Base-by-base conservation (phyloP, 768 basidiomycete genomes). In the Auricularia heimuer region DNA sequence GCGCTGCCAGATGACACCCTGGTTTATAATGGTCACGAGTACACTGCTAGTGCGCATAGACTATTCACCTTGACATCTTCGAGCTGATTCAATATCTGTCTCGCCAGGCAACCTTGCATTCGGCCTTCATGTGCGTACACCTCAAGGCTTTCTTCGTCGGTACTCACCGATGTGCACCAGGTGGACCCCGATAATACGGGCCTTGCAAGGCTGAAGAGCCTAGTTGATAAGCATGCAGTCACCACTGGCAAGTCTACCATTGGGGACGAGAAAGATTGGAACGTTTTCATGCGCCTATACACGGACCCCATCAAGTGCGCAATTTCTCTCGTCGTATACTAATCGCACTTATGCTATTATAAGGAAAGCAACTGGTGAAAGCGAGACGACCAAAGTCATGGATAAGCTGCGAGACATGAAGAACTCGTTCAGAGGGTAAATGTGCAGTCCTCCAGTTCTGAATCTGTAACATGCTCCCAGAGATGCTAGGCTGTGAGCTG, bases 261-360 rank as follows among this genome's bases (percentile, higher is more conserved):
- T 62, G 90, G 83, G 0, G 90, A 98, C 69, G 96, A 98, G 79
- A 94, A 94, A 77, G 79, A 85, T 68, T 95, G 92, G 91, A 98
- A 98, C 75, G 86, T 93, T 7, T 98, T 98, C 75, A 94, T 97
- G 92, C 83, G 94, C 18, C 76, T 94, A 11, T 76, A 80, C 3
- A 84, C 78, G 67, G 78, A 80, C 3, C 79, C 84, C 4, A 83
- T 94, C 39, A 78, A 79, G 92, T 92, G 69, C 66, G 85, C 78
- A 29, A 29, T 29, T 29, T 29, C 29, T 29, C 29, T 29, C 29
- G 29, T 29, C 29, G 29, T 29, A 29, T 29, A 29, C 29, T 29
- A 29, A 29, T 29, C 29, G 29, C 29, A 29, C 29, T 29, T 29
- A 29, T 6, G n/a, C 54, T 51, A 12, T 36, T 6, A 35, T 18